Evolutionary conservation across 345 rosid species (phyloP), one percentile per base, ranked within the genome.

Genomic region (Populus euphratica): DNA sequence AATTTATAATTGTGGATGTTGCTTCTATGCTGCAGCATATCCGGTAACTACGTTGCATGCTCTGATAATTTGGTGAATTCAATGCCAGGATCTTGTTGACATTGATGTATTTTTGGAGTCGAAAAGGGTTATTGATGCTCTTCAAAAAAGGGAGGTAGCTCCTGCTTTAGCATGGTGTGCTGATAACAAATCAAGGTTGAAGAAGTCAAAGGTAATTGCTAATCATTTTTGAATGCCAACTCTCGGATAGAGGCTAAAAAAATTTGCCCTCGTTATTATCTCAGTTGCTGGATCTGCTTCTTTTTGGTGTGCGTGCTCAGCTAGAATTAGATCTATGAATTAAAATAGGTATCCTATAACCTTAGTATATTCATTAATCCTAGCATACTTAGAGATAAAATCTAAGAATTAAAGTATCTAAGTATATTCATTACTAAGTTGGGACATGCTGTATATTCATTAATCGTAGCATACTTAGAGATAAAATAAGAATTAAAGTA

Each of bases 91-190:
- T 85, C 97, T 96, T 84, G 97, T 93, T 64, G 97, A 93, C 81
- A 83, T 92, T 88, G 98, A 93, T 81, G 92, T 93, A 66, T 96
- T 93, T 80, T 92, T 82, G 85, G 97, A 93, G 82, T 95, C 97
- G 10, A 92, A 86, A 85, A 91, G 81, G 83, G 98, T 92, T 81
- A 88, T 92, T 69, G 96, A 91, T 78, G 97, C 97, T 69, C 98
- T 96, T 79, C 88, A 84, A 74, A 90, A 87, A 76, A 88, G 87
- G 85, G 96, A 93, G 84, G 95, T 88, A 18, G 90, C 89, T 76
- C 92, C 96, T 78, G 97, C 99, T 71, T 80, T 93, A 65, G 87
- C 91, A 64, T 96, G 98, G 99, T 96, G 99, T 79, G 85, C 90
- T 72, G 99, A 96, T 68, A 93, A 93, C 81, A 96, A 88, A 80